Evolutionary conservation across 2,329 filamentous ascomycete genomes (phyloP).

Genomic region (Parascedosporium putredinis): DNA sequence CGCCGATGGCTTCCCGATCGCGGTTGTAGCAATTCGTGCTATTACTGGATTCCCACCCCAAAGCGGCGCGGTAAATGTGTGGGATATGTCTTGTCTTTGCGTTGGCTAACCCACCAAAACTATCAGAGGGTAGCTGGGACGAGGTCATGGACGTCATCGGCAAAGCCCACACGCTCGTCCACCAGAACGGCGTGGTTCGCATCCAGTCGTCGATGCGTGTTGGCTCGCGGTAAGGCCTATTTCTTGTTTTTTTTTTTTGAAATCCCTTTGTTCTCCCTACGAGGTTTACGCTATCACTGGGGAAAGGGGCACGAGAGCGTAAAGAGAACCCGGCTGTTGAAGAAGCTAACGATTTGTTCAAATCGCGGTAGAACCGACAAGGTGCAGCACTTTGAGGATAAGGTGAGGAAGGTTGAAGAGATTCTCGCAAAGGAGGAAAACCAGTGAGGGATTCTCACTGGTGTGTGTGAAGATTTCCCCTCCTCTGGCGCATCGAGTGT

Average conservation of each 20-base stretch:
- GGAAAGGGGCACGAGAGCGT: too few species aligned
- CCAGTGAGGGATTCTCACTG: not conserved
- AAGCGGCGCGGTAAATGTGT: too few species aligned
- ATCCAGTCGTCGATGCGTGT: constrained; percentile 85
- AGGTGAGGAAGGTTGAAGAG: constrained; percentile 54
- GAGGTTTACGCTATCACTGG: not conserved
- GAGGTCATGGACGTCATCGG: constrained; percentile 76
- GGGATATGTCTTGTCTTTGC: too few species aligned
- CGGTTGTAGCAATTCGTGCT: too few species aligned
- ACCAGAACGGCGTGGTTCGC: constrained; percentile 64
- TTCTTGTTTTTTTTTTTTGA: not conserved
- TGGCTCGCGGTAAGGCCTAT: constrained; percentile 54
- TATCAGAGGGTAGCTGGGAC: constrained; percentile 89
- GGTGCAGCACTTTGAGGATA: constrained; percentile 69
- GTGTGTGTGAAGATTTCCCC: too few species aligned
- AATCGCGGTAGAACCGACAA: constrained; percentile 62
- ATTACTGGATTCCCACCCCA: too few species aligned
- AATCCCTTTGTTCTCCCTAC: not conserved
- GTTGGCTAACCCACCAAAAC: too few species aligned
- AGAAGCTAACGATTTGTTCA: not conserved
- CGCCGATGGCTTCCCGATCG: not conserved
- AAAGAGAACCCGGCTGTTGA: too few species aligned
- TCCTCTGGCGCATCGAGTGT: too few species aligned
- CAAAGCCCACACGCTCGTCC: constrained; percentile 72
- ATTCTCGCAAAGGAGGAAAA: constrained; percentile 27